phyloP scores from a whole-genome alignment of 2,329 filamentous ascomycete genomes.

The Penicillium sp. region DNA sequence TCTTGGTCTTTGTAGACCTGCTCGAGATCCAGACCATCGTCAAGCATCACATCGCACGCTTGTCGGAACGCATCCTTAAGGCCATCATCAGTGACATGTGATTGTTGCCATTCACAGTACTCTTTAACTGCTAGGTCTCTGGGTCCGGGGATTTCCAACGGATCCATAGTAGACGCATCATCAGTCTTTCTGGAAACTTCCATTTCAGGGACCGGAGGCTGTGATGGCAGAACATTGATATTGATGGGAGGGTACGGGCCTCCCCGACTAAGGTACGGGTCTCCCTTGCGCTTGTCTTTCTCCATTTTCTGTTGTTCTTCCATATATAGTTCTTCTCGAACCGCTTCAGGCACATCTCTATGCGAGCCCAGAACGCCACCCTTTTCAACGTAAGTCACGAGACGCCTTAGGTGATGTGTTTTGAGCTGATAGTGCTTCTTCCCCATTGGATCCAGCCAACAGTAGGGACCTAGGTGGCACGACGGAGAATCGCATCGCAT shows the following conservation, averaged over 20 bases:
- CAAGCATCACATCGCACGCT: constrained; percentile 3
- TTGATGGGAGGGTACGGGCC: neutral
- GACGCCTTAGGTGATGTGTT: constrained; percentile 9
- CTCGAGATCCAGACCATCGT: constrained; percentile 8
- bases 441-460: constrained; percentile 13
- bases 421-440: constrained; percentile 17
- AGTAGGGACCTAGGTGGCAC: constrained; percentile 12
- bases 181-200: neutral
- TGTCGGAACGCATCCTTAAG: constrained; percentile 1
- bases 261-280: neutral
- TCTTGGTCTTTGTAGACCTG: constrained; percentile 12
- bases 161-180: neutral
- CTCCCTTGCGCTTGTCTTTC: constrained; percentile 12
- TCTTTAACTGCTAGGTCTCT: neutral
- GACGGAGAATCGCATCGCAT: constrained; percentile 10
- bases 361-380: constrained; percentile 10
- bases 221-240: constrained; percentile 2
- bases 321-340: constrained; percentile 6
- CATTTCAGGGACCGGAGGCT: neutral
- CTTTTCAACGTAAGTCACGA: constrained; percentile 15
- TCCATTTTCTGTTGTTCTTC: constrained; percentile 4
- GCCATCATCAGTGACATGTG: neutral
- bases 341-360: constrained; percentile 11
- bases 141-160: neutral
- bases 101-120: neutral